Evolutionary conservation across 305 asterid genomes (phyloP), one percentile per base, ranked within the genome.

Genomic region (Fraxinus sp.): DNA sequence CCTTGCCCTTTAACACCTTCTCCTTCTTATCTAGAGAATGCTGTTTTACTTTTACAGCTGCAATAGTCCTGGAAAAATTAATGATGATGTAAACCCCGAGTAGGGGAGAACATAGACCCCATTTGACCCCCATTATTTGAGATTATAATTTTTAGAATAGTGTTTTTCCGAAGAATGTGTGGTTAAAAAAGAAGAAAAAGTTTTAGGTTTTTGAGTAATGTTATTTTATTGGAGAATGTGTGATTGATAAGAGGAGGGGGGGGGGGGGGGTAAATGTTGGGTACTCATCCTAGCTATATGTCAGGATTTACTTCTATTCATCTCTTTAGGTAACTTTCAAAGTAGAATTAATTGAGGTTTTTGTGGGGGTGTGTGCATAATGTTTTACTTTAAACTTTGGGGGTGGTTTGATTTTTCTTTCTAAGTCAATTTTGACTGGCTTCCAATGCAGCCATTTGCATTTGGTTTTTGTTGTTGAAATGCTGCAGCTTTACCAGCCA

Each of bases 401-500:
- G 41, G 70, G 59, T 32, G 37, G 82, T 85, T 82, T 85, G 66
- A 59, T 84, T 88, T 80, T 80, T 83, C 93, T 86, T 81, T 80
- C 86, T 89, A 83, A 95, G 97, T 89, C 83, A 81, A 83, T 70
- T 79, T 93, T 89, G 90, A 88, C 85, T 92, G 93, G 90, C 91
- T 85, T 89, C 90, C 91, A 91, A 92, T 94, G 97, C 97, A 93
- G 97, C 92, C 92, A 75, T 89, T 89, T 92, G 96, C 92, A 88
- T 91, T 71, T 95, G 96, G 96, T 91, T 95, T 93, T 94, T 94
- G 91, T 88, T 93, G 94, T 93, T 93, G 90, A 93, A 90, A 94
- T 93, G 97, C 94, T 95, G 96, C 98, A 96, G 99, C 92, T 89
- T 91, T 92, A 85, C 92, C 95, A 86, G 94, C 89, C 83, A 88